These are phyloP conservation scores for Gaertneriomyces semiglobifer DNA, from an alignment of 192 early-diverging fungal species.

Conservation along the genomic window DNA sequence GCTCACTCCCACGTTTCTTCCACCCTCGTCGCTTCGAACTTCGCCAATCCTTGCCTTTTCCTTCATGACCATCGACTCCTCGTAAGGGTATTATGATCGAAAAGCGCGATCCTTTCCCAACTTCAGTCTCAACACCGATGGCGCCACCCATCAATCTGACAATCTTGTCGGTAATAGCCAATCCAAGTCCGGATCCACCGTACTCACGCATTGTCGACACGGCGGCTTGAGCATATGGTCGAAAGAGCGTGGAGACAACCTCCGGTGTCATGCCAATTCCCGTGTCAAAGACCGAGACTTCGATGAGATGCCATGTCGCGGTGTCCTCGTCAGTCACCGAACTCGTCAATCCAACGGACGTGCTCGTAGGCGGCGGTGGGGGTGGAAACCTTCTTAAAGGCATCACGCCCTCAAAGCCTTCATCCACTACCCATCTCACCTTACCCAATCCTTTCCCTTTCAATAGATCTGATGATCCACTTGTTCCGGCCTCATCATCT, in stretches of 20 bases:
- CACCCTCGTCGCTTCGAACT: background rate
- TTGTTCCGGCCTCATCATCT: no score
- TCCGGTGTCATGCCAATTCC: constrained; percentile 21
- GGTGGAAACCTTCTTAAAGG: no score
- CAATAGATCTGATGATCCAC: no score
- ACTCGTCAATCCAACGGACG: no score
- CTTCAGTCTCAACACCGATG: constrained; percentile 5
- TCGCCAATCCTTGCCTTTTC: background rate
- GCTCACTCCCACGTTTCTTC: constrained; percentile 1
- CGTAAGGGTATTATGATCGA: constrained; percentile 6
- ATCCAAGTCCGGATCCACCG: constrained; percentile 30
- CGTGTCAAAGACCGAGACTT: constrained; percentile 2
- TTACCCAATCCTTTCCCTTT: no score
- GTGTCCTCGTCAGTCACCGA: no score
- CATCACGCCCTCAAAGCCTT: no score
- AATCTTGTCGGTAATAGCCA: constrained; percentile 26
- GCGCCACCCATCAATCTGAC: constrained; percentile 24
- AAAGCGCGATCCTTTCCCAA: constrained; percentile 16
- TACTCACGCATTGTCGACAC: constrained; percentile 22
- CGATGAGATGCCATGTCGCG: background rate
- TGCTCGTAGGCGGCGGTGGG: no score
- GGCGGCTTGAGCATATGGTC: constrained; percentile 25
- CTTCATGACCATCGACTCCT: background rate
- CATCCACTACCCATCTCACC: no score
- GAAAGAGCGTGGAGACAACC: constrained; percentile 7